Conservation (phyloP, 1,139 yeast genomes). For the Candida sp. region DNA sequence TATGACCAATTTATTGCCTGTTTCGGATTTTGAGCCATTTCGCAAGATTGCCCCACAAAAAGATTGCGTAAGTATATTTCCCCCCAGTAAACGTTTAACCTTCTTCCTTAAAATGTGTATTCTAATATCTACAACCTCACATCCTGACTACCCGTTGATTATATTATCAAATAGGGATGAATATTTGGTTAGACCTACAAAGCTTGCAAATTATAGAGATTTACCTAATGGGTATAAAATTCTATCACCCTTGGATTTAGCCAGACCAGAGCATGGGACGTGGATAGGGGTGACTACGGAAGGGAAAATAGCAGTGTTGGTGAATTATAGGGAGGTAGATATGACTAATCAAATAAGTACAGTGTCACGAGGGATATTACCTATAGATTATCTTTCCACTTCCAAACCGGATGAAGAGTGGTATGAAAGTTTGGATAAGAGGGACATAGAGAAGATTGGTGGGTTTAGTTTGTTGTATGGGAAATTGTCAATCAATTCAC, state of each 20-base stretch:
- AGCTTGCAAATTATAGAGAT: slow-evolving; percentile 51
- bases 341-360: slow-evolving; percentile 26
- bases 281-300: slow-evolving; percentile 77
- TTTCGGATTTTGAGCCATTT: background rate
- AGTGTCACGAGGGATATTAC: slow-evolving; percentile 72
- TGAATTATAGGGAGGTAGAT: slow-evolving; percentile 60
- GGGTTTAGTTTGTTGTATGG: slow-evolving; percentile 88
- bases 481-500: slow-evolving; percentile 26
- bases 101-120: slow-evolving; percentile 57
- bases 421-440: slow-evolving; percentile 34
- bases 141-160: slow-evolving; percentile 66
- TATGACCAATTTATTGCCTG: background rate
- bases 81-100: background rate
- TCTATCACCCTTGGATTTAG: slow-evolving; percentile 74
- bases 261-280: slow-evolving; percentile 76
- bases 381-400: slow-evolving; percentile 51
- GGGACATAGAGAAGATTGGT: slow-evolving; percentile 53
- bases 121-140: slow-evolving; percentile 54
- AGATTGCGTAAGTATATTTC: background rate
- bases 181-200: slow-evolving; percentile 69
- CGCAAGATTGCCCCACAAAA: background rate
- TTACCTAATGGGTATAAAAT: slow-evolving; percentile 31
- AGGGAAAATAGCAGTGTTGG: slow-evolving; percentile 70
- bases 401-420: slow-evolving; percentile 41
- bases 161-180: slow-evolving; percentile 86